Base-by-base conservation (phyloP, 345 rosid genomes). In the Diplotaxis tenuifolia region DNA sequence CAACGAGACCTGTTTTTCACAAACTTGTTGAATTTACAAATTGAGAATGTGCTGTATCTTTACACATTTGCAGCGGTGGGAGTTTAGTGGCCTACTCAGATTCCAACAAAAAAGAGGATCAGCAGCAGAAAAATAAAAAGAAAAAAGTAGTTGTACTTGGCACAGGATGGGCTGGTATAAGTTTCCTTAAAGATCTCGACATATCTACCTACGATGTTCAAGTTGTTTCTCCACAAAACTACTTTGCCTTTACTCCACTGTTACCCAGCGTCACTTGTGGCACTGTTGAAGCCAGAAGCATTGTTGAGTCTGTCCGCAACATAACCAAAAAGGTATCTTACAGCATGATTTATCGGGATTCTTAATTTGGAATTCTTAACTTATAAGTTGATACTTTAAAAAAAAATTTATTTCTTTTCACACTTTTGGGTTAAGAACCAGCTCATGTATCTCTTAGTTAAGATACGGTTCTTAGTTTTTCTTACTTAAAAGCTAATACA, bases 191-290 rank as follows among this genome's bases (percentile, higher is more conserved):
- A 74, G 87, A 85, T 75, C 85, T 95, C 9, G 91, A 95, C 23
- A 72, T 83, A 68, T 83, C 96, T 29, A 72, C 77, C 31, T 87
- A 90, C 22, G 91, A 92, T 66, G 90, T 95, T 78, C 89, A 90
- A 73, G 92, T 92, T 80, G 85, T 92, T 68, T 95, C 99, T 29
- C 99, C 99, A 1, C 77, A 89, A 66, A 95, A 95, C 80, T 95
- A 95, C 80, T 95, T 95, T 80, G 97, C 96, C 14, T 95, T 95
- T 74, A 92, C 97, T 21, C 99, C 99, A 21, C 71, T 92, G 74
- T 84, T 95, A 34, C 99, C 98, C 3, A 95, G 98, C 49, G 98
- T 95, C 56, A 95, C 98, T 58, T 92, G 99, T 65, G 99, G 99
- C 18, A 92, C 98, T 3, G 93, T 95, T 28, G 98, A 95, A 83